These are phyloP conservation scores for Aspergillus quadrilineatus DNA, from an alignment of 2,329 filamentous ascomycete species.

Conservation along the genomic window DNA sequence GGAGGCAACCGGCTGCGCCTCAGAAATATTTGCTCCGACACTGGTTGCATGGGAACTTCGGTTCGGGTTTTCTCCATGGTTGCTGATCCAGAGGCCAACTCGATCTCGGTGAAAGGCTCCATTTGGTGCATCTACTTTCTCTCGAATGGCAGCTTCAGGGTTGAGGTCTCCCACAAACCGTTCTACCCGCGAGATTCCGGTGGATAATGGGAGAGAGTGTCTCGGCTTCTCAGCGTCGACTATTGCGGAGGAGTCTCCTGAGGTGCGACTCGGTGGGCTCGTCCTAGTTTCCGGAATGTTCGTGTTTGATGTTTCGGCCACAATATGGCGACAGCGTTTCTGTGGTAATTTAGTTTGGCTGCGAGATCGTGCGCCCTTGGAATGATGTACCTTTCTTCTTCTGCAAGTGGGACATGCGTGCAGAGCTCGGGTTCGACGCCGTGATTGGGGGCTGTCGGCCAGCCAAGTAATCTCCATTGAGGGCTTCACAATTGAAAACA, in stretches of 20 bases:
- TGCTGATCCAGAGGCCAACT: slow-evolving; percentile 36
- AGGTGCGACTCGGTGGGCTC: no score
- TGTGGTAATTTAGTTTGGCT: slow-evolving; percentile 12
- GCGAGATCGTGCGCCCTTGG: not conserved
- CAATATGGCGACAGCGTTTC: slow-evolving; percentile 36
- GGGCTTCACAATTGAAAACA: not conserved
- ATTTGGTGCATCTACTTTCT: slow-evolving; percentile 27
- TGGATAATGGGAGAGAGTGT: not conserved
- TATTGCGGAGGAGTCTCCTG: no score
- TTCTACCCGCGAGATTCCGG: slow-evolving; percentile 21
- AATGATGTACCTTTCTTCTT: slow-evolving; percentile 27
- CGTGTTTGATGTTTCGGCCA: slow-evolving; percentile 5
- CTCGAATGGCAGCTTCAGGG: slow-evolving; percentile 41
- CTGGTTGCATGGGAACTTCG: slow-evolving; percentile 1
- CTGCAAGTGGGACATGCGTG: slow-evolving; percentile 35
- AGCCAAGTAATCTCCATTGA: slow-evolving; percentile 38
- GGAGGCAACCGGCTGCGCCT: slow-evolving; percentile 14
- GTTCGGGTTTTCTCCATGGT: slow-evolving; percentile 8
- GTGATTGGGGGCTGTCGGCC: slow-evolving; percentile 34
- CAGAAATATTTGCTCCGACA: not conserved
- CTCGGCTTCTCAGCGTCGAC: no score
- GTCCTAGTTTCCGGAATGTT: no score
- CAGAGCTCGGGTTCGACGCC: slow-evolving; percentile 30
- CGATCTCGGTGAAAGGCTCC: slow-evolving; percentile 29
- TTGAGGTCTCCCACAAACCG: slow-evolving; percentile 44